These are phyloP conservation scores for Sparassis latifolia DNA, from an alignment of 1,284 basidiomycete species.

Conservation along the genomic window DNA sequence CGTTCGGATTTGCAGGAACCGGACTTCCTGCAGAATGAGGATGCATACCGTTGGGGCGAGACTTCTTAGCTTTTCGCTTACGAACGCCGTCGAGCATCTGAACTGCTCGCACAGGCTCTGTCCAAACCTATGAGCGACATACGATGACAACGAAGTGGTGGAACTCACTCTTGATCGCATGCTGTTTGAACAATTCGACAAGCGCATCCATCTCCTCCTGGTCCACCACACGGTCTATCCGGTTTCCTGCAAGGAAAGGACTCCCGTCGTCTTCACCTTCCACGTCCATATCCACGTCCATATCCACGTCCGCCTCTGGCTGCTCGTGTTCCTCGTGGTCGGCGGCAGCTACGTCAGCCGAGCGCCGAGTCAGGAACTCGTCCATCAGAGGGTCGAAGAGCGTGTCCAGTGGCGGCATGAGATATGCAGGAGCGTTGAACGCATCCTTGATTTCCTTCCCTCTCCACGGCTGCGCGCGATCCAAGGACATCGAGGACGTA, in stretches of 20 bases:
- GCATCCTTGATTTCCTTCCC: constrained; percentile 39
- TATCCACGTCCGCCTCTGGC: constrained; percentile 31
- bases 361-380: constrained; percentile 46
- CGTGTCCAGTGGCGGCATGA: constrained; percentile 71
- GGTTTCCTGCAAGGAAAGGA: constrained; percentile 17
- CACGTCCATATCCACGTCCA: constrained; percentile 38
- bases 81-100: too few relatives aligned
- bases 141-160: too few relatives aligned
- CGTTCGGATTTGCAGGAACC: too few relatives aligned
- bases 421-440: constrained; percentile 73
- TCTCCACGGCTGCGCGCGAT: constrained; percentile 27
- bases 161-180: constrained; percentile 37
- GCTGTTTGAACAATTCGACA: constrained; percentile 42
- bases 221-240: constrained; percentile 33
- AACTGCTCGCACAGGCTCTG: too few relatives aligned
- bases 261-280: constrained; percentile 15
- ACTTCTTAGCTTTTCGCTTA: too few relatives aligned
- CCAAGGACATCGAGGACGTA: constrained; percentile 13
- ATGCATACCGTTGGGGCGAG: too few relatives aligned
- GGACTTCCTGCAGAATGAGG: too few relatives aligned
- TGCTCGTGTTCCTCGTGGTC: constrained; percentile 20
- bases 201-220: constrained; percentile 42
- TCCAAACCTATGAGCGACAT: too few relatives aligned
- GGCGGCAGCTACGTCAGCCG: constrained; percentile 9
- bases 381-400: constrained; percentile 74